Evolutionary conservation across 2,329 filamentous ascomycete genomes (phyloP).

Genomic region (Hymenoscyphus occultus): DNA sequence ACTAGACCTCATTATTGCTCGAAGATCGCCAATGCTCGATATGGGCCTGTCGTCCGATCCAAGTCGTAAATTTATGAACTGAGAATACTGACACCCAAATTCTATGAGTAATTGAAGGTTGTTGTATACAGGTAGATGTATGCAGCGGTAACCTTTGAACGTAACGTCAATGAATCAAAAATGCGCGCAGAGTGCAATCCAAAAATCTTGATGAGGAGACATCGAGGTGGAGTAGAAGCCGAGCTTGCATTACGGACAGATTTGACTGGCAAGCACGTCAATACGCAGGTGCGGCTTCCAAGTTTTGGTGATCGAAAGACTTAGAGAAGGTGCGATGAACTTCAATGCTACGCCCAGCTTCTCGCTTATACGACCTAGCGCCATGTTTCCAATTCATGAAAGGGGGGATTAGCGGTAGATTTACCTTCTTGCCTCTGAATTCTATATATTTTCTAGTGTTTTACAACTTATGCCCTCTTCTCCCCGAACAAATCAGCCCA

Average conservation of each 20-base stretch:
- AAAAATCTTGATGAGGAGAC: neutral
- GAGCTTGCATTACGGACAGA: neutral
- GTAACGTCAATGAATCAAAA: conserved; percentile 3
- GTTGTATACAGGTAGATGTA: conserved; percentile 2
- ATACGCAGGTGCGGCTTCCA: neutral
- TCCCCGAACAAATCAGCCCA: conserved; percentile 72
- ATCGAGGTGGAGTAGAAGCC: neutral
- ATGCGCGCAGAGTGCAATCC: neutral
- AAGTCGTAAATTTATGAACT: neutral
- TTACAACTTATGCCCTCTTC: conserved; percentile 20
- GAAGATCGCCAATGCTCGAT: neutral
- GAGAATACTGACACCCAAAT: neutral
- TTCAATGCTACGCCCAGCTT: neutral
- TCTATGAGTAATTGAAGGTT: neutral
- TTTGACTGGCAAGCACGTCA: neutral
- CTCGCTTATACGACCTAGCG: neutral
- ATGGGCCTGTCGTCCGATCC: neutral
- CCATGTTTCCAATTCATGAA: neutral
- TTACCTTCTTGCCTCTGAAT: neutral
- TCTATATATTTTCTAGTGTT: neutral
- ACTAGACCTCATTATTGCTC: neutral
- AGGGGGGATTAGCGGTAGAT: neutral
- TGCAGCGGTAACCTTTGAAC: conserved; percentile 1
- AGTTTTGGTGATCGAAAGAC: neutral
- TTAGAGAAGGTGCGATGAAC: neutral